Conservation (phyloP, 2,329 filamentous ascomycete genomes). For the Colletotrichum trifolii region DNA sequence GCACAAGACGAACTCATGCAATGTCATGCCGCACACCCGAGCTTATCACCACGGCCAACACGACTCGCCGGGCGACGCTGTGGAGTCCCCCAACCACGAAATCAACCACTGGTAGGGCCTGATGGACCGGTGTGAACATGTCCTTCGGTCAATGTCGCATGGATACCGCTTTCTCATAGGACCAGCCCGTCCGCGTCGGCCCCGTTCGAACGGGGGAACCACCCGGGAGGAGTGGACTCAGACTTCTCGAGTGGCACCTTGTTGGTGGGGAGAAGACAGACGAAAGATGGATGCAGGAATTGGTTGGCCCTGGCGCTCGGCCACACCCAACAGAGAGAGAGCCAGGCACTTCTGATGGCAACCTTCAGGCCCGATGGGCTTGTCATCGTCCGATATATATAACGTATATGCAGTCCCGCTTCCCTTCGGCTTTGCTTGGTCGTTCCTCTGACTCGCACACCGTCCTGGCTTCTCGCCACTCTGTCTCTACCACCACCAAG, state of each 20-base stretch:
- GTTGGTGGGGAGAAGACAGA: conserved; percentile 6
- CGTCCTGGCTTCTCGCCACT: not conserved
- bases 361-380: conserved; percentile 4
- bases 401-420: conserved; percentile 9
- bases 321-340: not conserved
- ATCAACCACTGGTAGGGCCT: conserved; percentile 1
- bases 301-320: conserved; percentile 1
- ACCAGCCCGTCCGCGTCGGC: not conserved
- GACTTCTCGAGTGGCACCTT: conserved; percentile 3
- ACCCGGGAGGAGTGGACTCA: not conserved
- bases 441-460: conserved; percentile 1
- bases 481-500: conserved; percentile 1
- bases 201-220: conserved; percentile 4
- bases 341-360: not conserved
- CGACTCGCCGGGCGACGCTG: conserved; percentile 2
- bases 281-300: not conserved
- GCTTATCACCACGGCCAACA: conserved; percentile 21
- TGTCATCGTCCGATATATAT: conserved; percentile 31
- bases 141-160: conserved; percentile 7
- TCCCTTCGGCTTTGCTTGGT: not conserved
- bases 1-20: conserved; percentile 1
- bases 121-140: conserved; percentile 4
- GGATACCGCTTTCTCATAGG: conserved; percentile 19
- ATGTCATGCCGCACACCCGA: conserved; percentile 12
- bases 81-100: conserved; percentile 4